These are phyloP conservation scores for Kregervanrija fluxuum DNA, from an alignment of 805 yeast species.

Conservation along the genomic window DNA sequence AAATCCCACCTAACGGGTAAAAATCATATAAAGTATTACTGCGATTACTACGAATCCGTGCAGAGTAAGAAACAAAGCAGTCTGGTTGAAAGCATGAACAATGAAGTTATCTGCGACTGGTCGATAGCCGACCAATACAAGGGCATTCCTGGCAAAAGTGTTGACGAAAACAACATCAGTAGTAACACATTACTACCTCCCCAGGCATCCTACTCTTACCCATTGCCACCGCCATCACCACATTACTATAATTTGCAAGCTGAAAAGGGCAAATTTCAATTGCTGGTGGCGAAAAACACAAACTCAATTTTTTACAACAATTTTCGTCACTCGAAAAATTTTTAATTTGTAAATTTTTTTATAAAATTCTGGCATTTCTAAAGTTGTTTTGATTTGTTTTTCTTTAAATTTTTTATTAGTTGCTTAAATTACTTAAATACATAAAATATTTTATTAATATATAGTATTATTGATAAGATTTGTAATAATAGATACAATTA, in stretches of 20 bases:
- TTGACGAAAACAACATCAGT: too few relatives aligned
- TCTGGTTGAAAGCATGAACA: slow-evolving; percentile 5
- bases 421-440: not conserved
- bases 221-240: slow-evolving; percentile 33
- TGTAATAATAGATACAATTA: not conserved
- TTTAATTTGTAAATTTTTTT: too few relatives aligned
- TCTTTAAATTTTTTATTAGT: not conserved
- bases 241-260: slow-evolving; percentile 5
- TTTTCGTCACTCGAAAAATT: too few relatives aligned
- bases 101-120: slow-evolving; percentile 3
- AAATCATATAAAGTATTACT: slow-evolving; percentile 63
- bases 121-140: slow-evolving; percentile 27
- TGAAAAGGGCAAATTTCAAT: too few relatives aligned
- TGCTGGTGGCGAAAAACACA: too few relatives aligned
- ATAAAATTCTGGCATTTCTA: not conserved
- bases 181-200: slow-evolving; percentile 18
- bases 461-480: not conserved
- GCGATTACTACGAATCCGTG: slow-evolving; percentile 61
- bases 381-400: not conserved
- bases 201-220: slow-evolving; percentile 27
- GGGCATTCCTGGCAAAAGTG: slow-evolving; percentile 28
- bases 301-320: too few relatives aligned
- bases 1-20: slow-evolving; percentile 73
- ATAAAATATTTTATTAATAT: not conserved
- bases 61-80: slow-evolving; percentile 12